Percentiles rank a stretch among this genome's conserved stretches.
Evolutionary conservation across 495 filamentous ascomycete species (phyloP).

Genomic region (Podospora pseudoanserina): DNA sequence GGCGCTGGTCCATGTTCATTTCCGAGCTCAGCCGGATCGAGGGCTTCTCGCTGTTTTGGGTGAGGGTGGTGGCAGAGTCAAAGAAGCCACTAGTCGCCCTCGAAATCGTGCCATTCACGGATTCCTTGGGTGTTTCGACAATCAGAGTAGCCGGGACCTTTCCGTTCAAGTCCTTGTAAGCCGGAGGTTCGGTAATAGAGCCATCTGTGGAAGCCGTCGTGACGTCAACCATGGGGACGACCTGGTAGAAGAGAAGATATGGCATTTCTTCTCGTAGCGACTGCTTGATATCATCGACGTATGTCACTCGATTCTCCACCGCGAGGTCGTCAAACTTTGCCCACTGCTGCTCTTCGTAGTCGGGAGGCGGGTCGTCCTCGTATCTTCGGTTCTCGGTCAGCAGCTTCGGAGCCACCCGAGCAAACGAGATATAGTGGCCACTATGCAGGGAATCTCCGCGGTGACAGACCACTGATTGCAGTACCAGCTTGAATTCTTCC

Average conservation of each 20-base stretch:
- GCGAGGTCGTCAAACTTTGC: slow-evolving; percentile 87
- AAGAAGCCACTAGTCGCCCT: slow-evolving; percentile 43
- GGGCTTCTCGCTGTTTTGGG: slow-evolving; percentile 18
- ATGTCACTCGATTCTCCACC: slow-evolving; percentile 53
- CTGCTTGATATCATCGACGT: slow-evolving; percentile 73
- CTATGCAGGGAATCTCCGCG: slow-evolving; percentile 83
- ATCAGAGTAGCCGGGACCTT: slow-evolving; percentile 22
- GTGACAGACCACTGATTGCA: slow-evolving; percentile 90
- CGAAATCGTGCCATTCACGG: slow-evolving; percentile 25
- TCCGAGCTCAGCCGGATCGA: slow-evolving; percentile 44
- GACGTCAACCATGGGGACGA: slow-evolving; percentile 76
- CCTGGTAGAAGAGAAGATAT: slow-evolving; percentile 93
- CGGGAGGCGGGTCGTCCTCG: slow-evolving; percentile 47
- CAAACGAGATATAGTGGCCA: slow-evolving; percentile 85
- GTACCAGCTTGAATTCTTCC: slow-evolving; percentile 72
- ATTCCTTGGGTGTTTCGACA: slow-evolving; percentile 10
- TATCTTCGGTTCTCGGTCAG: slow-evolving; percentile 52
- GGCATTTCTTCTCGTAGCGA: slow-evolving; percentile 79
- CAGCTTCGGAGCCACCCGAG: slow-evolving; percentile 61
- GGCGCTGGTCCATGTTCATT: slow-evolving; percentile 31
- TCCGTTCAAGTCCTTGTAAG: slow-evolving; percentile 49
- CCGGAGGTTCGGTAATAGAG: slow-evolving; percentile 49
- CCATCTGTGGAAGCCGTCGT: slow-evolving; percentile 51
- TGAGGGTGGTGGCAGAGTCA: slow-evolving; percentile 33
- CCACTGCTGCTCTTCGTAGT: slow-evolving; percentile 67